These are phyloP conservation scores for Trifolium repens DNA, from an alignment of 306 rosid species.

Conservation along the genomic window DNA sequence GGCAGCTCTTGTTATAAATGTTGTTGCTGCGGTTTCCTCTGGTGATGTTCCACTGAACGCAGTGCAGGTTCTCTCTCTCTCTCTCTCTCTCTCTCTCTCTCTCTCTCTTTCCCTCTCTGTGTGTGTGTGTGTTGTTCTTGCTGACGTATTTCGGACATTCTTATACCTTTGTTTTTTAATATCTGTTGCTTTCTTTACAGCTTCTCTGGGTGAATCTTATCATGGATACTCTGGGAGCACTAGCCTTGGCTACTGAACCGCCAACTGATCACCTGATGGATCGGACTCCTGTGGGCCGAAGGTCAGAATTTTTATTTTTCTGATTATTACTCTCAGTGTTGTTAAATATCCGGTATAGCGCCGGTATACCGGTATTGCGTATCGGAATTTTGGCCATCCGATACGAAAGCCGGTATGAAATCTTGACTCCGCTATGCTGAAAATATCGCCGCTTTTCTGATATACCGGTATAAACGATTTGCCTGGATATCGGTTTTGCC, in stretches of 20 bases:
- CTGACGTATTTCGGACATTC: conserved; percentile 17
- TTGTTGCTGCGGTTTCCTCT: conserved; percentile 84
- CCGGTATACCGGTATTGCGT: no score
- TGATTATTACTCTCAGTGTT: conserved; percentile 24
- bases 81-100: neutral
- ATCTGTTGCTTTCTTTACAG: conserved; percentile 49
- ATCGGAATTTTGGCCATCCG: no score
- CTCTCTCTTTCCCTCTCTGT: conserved; percentile 31
- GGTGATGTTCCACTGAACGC: conserved; percentile 95
- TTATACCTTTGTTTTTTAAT: conserved; percentile 17
- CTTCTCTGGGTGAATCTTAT: conserved; percentile 99
- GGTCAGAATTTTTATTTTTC: conserved; percentile 47
- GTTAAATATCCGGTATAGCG: no score
- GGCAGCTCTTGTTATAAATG: conserved; percentile 93
- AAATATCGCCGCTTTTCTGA: no score
- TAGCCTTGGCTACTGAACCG: conserved; percentile 98
- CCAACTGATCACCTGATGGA: conserved; percentile 97
- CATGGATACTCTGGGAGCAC: conserved; percentile 98
- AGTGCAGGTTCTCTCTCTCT: conserved; percentile 77
- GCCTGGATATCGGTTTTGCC: no score
- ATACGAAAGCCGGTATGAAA: no score
- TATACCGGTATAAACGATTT: no score
- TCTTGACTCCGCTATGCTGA: no score
- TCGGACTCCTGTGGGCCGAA: conserved; percentile 88
- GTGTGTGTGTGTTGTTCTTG: neutral